phyloP scores from a whole-genome alignment of 2,329 filamentous ascomycete species.

The Lachnellula arida region DNA sequence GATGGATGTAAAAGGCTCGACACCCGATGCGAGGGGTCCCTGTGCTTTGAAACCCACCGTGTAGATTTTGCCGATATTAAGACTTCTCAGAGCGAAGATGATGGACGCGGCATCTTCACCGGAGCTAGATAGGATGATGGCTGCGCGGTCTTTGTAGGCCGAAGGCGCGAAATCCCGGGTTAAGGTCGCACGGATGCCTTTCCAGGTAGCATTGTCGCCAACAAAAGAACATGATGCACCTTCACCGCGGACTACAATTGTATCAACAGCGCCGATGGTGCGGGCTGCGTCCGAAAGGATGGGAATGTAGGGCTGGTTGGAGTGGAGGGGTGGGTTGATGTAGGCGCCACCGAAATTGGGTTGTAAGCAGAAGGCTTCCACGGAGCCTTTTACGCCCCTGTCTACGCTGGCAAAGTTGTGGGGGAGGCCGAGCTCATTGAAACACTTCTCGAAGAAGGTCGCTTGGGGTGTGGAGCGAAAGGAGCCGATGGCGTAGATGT shows the following conservation, averaged over 20 bases:
- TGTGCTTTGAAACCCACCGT: constrained; percentile 75
- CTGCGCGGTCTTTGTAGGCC: constrained; percentile 70
- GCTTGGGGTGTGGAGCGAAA: constrained; percentile 67
- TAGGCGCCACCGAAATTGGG: constrained; percentile 78
- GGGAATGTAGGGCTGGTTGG: constrained; percentile 54
- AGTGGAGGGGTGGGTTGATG: constrained; percentile 65
- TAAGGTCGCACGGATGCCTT: constrained; percentile 75
- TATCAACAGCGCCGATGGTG: constrained; percentile 77
- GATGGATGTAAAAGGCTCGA: constrained; percentile 62
- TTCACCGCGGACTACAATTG: constrained; percentile 60
- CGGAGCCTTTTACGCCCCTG: constrained; percentile 58
- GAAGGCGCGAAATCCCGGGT: constrained; percentile 79
- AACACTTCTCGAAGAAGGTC: constrained; percentile 81
- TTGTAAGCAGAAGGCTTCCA: constrained; percentile 69
- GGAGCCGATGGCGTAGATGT: constrained; percentile 75
- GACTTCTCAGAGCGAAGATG: constrained; percentile 72
- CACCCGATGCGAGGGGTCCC: constrained; percentile 56
- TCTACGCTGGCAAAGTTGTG: constrained; percentile 75
- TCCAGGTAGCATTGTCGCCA: constrained; percentile 81
- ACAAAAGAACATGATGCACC: constrained; percentile 53
- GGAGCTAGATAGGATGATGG: constrained; percentile 68
- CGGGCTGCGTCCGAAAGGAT: constrained; percentile 70
- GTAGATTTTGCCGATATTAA: constrained; percentile 74
- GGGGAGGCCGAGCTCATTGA: constrained; percentile 79
- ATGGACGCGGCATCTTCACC: constrained; percentile 73